Percentiles rank a stretch among this genome's conserved stretches.
These are phyloP conservation scores for Penicillium brasilianum DNA, from an alignment of 2,329 filamentous ascomycete species.

Conservation along the genomic window DNA sequence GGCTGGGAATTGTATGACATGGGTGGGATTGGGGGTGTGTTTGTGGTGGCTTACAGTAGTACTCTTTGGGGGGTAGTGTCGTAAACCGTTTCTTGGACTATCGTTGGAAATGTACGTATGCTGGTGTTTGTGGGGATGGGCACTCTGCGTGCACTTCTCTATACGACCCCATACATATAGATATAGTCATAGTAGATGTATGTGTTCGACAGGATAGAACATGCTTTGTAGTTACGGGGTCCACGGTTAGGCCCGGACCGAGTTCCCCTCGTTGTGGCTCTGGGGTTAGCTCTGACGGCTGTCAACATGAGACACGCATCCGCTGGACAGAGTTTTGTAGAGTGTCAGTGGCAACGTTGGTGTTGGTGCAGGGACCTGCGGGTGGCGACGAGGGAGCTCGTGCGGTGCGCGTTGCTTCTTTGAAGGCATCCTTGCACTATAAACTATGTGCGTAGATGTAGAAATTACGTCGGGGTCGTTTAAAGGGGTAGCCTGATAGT, in stretches of 20 bases:
- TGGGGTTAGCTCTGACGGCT: background rate
- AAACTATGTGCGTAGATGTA: background rate
- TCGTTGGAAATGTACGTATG: background rate
- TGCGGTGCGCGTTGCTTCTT: background rate
- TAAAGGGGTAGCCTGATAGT: too few relatives aligned
- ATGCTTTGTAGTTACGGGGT: background rate
- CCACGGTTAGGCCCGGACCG: slow-evolving; percentile 4
- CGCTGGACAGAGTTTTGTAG: background rate
- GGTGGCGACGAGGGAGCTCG: background rate
- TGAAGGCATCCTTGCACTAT: too few relatives aligned
- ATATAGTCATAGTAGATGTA: background rate
- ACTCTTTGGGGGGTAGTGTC: background rate
- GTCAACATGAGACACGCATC: slow-evolving; percentile 1
- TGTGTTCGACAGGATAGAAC: background rate
- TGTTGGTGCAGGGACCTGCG: background rate
- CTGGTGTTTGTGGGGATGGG: background rate
- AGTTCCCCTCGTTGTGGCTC: background rate
- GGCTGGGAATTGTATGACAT: background rate
- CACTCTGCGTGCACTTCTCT: background rate
- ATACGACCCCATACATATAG: background rate
- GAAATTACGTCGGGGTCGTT: background rate
- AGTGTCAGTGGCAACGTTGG: background rate
- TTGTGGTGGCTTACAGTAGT: background rate
- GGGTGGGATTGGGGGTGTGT: background rate
- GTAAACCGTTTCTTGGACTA: background rate